Percentiles rank a stretch among this genome's conserved stretches.
phyloP scores from a whole-genome alignment of 1,139 yeast genomes.

The Geotrichum macrosporum region DNA sequence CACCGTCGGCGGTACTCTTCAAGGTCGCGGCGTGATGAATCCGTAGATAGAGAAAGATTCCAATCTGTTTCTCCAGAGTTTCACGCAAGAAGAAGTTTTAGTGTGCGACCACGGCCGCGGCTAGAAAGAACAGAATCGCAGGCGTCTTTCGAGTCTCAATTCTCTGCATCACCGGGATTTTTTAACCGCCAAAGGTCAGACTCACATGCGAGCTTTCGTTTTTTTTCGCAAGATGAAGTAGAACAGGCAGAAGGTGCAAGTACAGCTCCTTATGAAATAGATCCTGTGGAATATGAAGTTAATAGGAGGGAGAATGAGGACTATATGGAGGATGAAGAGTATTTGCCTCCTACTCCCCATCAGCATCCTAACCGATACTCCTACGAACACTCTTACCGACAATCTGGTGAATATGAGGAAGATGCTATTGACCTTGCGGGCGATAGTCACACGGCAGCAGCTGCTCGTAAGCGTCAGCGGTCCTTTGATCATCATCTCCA shows the following conservation, averaged over 20 bases:
- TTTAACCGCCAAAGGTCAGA: conserved; percentile 28
- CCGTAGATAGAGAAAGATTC: conserved; percentile 11
- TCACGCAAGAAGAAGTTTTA: conserved; percentile 6
- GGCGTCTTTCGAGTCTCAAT: conserved; percentile 34
- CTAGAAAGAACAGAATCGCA: conserved; percentile 12
- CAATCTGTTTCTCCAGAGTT: conserved; percentile 18
- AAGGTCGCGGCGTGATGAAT: conserved; percentile 30
- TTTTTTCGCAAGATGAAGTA: conserved; percentile 78
- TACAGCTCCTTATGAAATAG: conserved; percentile 63
- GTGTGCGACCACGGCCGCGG: conserved; percentile 28
- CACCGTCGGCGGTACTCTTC: conserved; percentile 49
- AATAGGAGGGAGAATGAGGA: conserved; percentile 33
- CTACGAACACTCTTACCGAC: conserved; percentile 23
- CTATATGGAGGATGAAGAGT: conserved; percentile 33
- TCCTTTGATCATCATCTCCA: conserved; percentile 20
- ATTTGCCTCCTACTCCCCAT: conserved; percentile 24
- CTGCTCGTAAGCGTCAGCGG: conserved; percentile 19
- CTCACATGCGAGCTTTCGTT: conserved; percentile 51
- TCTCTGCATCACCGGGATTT: conserved; percentile 23
- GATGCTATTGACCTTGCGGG: conserved; percentile 10
- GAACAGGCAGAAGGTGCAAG: conserved; percentile 81
- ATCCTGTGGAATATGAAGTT: conserved; percentile 43
- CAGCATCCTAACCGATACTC: conserved; percentile 26
- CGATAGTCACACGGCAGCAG: conserved; percentile 3
- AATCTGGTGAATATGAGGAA: conserved; percentile 9